phyloP scores from a whole-genome alignment of 2,329 filamentous ascomycete genomes.

The Ascochyta fabae region DNA sequence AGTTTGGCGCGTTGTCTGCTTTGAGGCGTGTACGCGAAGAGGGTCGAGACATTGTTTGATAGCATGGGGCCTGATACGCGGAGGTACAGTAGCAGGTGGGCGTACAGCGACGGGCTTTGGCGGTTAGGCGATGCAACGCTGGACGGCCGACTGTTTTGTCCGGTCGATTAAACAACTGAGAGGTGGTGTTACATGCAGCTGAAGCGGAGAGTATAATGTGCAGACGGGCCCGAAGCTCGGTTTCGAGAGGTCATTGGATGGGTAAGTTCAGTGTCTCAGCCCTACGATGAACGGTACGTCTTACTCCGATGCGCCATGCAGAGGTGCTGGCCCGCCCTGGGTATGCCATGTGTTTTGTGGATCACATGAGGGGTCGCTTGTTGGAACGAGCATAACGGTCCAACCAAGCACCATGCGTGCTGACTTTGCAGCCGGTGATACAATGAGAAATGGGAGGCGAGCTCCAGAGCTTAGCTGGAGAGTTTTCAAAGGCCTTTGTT shows the following conservation, averaged over 20 bases:
- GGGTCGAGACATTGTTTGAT: conserved; percentile 1
- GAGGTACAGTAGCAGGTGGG: conserved; percentile 6
- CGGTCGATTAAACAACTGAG: not conserved
- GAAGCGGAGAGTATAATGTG: conserved; percentile 10
- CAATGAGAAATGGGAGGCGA: not conserved
- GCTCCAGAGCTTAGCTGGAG: not conserved
- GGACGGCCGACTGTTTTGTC: conserved; percentile 3
- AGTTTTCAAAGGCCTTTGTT: too few relatives aligned
- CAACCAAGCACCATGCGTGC: not conserved
- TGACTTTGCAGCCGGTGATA: not conserved
- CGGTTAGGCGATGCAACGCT: conserved; percentile 15
- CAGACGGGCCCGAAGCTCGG: not conserved
- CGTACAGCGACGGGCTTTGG: conserved; percentile 10
- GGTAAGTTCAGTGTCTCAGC: conserved; percentile 12
- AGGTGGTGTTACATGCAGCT: conserved; percentile 15
- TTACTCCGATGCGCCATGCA: conserved; percentile 10
- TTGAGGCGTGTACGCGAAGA: conserved; percentile 2
- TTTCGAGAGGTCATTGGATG: conserved; percentile 1
- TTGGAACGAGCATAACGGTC: not conserved
- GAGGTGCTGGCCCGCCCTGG: not conserved
- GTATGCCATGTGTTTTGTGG: conserved; percentile 9
- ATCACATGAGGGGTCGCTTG: not conserved
- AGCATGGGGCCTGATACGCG: conserved; percentile 1
- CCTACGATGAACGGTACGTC: conserved; percentile 12
- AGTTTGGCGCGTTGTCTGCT: conserved; percentile 3